These are phyloP conservation scores for Cadophora sp. DNA, from an alignment of 2,329 filamentous ascomycete species.

Conservation along the genomic window DNA sequence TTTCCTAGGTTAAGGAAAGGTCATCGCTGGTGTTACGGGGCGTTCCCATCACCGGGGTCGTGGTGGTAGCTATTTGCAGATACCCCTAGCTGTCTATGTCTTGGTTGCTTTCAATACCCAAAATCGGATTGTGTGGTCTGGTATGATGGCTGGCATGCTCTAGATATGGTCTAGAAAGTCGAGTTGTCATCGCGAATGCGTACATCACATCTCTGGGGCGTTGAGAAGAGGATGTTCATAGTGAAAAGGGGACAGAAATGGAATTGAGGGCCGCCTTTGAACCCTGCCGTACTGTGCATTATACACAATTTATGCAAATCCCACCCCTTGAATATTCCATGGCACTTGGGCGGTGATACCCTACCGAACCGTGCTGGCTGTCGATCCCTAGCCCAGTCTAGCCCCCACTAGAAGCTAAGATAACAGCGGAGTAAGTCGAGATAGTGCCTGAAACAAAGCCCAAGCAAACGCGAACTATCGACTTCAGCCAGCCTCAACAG, in stretches of 20 bases:
- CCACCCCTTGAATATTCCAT: background rate
- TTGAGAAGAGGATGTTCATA: slow-evolving; percentile 16
- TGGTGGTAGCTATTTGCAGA: slow-evolving; percentile 31
- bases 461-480: background rate
- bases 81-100: slow-evolving; percentile 28
- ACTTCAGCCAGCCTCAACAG: background rate
- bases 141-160: background rate
- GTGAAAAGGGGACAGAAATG: slow-evolving; percentile 1
- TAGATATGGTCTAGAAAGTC: background rate
- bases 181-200: slow-evolving; percentile 21
- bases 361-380: slow-evolving; percentile 1
- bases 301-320: too few relatives aligned
- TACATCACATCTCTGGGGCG: slow-evolving; percentile 1
- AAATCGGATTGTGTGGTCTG: slow-evolving; percentile 19
- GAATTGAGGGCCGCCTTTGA: background rate
- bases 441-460: slow-evolving; percentile 11
- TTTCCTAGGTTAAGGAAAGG: background rate
- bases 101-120: slow-evolving; percentile 29
- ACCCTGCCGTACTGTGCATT: background rate
- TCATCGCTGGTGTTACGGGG: slow-evolving; percentile 28
- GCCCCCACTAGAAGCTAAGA: slow-evolving; percentile 4
- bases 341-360: background rate
- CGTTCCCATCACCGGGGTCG: slow-evolving; percentile 27
- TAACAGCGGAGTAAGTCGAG: background rate
- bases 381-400: background rate